Conservation (phyloP, 179 eudicot genomes). For the Heliamphora pulchella region DNA sequence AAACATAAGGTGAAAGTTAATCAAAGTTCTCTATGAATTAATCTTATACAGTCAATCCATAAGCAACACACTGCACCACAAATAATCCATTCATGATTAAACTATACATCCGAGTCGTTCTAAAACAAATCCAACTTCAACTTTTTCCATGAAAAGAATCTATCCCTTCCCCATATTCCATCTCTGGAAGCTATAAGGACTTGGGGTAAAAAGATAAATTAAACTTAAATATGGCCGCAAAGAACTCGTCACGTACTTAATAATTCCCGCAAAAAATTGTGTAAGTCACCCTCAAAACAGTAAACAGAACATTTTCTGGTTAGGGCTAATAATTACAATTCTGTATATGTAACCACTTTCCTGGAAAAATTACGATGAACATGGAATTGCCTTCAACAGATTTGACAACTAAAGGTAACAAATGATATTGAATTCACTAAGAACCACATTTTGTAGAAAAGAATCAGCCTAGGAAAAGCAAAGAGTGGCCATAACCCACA, state of each 20-base stretch:
- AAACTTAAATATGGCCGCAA: background rate
- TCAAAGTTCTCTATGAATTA: slow-evolving; percentile 1
- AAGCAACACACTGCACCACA: slow-evolving; percentile 3
- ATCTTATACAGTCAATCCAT: background rate
- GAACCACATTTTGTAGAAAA: background rate
- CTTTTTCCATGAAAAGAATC: background rate
- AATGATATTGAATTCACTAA: background rate
- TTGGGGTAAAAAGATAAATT: background rate
- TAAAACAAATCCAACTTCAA: background rate
- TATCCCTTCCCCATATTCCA: slow-evolving; percentile 1
- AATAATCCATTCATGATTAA: background rate
- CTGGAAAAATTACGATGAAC: background rate
- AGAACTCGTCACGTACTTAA: background rate
- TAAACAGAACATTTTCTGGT: background rate
- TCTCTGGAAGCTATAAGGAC: background rate
- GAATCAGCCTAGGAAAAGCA: background rate
- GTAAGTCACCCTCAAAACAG: background rate
- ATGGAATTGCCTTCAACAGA: background rate
- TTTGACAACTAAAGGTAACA: background rate
- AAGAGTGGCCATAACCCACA: background rate
- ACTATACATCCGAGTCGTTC: background rate
- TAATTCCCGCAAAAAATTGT: too few species aligned
- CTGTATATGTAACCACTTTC: background rate
- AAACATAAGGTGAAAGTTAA: slow-evolving; percentile 16
- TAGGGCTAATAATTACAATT: background rate